A percentile compares a stretch with the other conserved stretches of the same genome.
Evolutionary conservation across 106 monocot species (phyloP).

Genomic region (Dendrobium huoshanense): DNA sequence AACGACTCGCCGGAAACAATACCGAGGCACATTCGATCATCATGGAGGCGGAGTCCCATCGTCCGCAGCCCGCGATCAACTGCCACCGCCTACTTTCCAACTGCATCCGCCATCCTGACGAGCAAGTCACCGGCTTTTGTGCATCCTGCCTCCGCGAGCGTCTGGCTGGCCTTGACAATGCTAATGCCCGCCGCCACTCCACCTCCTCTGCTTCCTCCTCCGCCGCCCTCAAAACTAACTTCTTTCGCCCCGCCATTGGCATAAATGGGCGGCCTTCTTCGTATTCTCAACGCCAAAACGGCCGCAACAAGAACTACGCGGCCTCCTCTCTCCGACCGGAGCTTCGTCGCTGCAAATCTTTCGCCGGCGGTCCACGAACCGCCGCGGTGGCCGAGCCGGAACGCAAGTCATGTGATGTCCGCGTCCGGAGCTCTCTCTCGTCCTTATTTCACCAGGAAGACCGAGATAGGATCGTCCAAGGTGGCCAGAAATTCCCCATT

Average conservation of each 20-base stretch:
- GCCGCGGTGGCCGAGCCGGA: constrained; percentile 31
- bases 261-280: too few species aligned
- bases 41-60: background rate
- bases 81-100: background rate
- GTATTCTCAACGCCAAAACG: too few species aligned
- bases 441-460: constrained; percentile 42
- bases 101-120: constrained; percentile 53
- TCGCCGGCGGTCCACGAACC: constrained; percentile 27
- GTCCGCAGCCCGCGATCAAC: background rate
- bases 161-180: constrained; percentile 40
- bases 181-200: constrained; percentile 7
- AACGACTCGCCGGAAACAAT: background rate
- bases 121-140: constrained; percentile 69
- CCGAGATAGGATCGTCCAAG: background rate
- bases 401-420: constrained; percentile 54
- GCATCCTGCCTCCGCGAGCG: constrained; percentile 78
- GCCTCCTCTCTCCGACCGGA: constrained; percentile 25
- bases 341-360: constrained; percentile 73
- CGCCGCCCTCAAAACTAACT: constrained; percentile 46
- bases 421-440: constrained; percentile 35
- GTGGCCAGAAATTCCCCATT: background rate
- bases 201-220: constrained; percentile 18
- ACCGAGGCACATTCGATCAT: too few species aligned
- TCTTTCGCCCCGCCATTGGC: constrained; percentile 16
- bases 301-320: background rate